Evolutionary conservation across 768 basidiomycete genomes (phyloP), one percentile per base, ranked within the genome.

Genomic region (Pleurotus sapidus): DNA sequence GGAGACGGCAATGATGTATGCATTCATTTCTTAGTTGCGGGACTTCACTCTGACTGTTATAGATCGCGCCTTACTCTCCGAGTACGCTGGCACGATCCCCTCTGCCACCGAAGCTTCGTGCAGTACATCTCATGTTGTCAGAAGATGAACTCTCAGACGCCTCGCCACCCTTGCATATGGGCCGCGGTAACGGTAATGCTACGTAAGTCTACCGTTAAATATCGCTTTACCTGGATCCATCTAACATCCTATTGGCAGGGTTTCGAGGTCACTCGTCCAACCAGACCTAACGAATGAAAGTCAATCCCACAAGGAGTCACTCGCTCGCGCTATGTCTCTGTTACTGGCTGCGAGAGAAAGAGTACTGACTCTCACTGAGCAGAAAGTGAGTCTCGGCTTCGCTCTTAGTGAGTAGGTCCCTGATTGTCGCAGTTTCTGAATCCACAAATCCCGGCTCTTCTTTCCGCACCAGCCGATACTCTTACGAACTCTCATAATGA

Each of bases 61-160:
- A 92, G 90, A 89, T 93, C 70, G 89, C 87, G 61, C 88, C 89
- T 59, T 91, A 89, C 75, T 86, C 89, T 62, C 89, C 90, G 30
- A 84, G 77, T 64, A 86, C 85, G 4, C 74, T 92, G 61, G 87
- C 88, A 25, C 79, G 83, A 65, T 88, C 86, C n/a, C 84, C 87
- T 11, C 75, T 91, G 50, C 89, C 89, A 27, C 82, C 88, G 59
- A 86, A 89, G 72, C 77, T 91, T 64, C 79, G 87, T 74, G 86
- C 89, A 42, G 78, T 79, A 64, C 86, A 91, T 74, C 74, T 91
- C 71, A 74, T 78, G 65, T 74, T 91, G 66, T 86, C 88, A 60
- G 86, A 87, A 60, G 81, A 84, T 42, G 51, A 54, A 4, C 51
- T 54, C 23, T 14, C 39, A 18, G 51, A 54, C 24, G 51, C 39